Base-by-base conservation (phyloP, 2,329 filamentous ascomycete genomes). In the Alternaria consortialis region DNA sequence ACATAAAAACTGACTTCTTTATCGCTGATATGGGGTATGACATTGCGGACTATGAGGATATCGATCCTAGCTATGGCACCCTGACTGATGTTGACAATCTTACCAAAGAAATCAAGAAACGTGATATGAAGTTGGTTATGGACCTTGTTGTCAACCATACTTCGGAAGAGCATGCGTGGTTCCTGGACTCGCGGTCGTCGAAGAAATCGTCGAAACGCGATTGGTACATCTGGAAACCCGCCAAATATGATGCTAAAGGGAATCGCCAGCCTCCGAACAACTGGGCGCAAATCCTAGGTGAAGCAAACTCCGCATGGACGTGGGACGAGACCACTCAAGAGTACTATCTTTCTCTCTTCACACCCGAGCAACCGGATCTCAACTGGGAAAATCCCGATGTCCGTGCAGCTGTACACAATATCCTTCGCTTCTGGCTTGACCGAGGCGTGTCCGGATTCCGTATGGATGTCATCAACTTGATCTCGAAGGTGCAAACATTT, bases 371-470 rank as follows among this genome's bases (percentile, higher is more conserved):
- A 73, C 92, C 92, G 0, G 92, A 95, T 70, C 82, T 95, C 5
- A 95, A 95, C 77, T 95, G 91, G 91, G 90, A 94, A 70, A 91
- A 90, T 54, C 83, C 84, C 0, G 86, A 84, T 6, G 86, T 91
- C 0, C 85, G 91, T 17, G 81, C 85, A 29, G 91, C 91, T 0
- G 87, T 94, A 2, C 90, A 93, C 72, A 83, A 89, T 23, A 84
- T 91, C 3, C 89, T 94, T 82, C 85, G 86, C 29, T 95, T 94
- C 76, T 96, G 92, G 92, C 85, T 95, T 1, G 83, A 91, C 51
- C 86, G 87, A 36, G 91, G 91, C 1, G 87, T 89, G 0, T 77
- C 78, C 2, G 81, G 80, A 15, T 83, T 82, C 67, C 75, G 81
- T 23, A 79, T 79, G 71, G 77, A 79, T 52, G 76, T 78, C 7